Evolutionary conservation across 768 basidiomycete genomes (phyloP).

Genomic region (Tricholoma terreum): DNA sequence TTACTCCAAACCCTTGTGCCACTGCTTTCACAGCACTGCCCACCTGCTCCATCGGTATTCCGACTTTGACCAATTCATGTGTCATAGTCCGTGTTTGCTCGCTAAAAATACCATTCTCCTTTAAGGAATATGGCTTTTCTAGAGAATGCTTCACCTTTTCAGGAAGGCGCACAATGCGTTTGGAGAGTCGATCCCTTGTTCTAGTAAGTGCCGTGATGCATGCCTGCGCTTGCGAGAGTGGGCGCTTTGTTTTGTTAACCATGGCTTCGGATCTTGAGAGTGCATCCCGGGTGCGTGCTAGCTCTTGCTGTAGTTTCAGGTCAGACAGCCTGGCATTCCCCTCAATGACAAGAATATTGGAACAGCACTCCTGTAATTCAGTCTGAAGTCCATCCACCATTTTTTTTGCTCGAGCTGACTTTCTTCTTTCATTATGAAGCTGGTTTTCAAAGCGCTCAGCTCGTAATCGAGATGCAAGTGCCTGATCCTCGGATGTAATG

Average conservation of each 20-base stretch:
- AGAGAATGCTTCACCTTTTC: too few relatives aligned
- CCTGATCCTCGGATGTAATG: not conserved
- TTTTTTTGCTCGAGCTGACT: not conserved
- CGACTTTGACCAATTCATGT: not conserved
- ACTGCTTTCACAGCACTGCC: not conserved
- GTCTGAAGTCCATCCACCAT: not conserved
- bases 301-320: not conserved
- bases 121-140: not conserved
- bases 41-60: not conserved
- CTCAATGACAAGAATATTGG: not conserved
- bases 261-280: not conserved
- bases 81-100: not conserved
- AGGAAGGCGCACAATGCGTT: not conserved
- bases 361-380: not conserved
- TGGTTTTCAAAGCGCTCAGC: not conserved
- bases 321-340: not conserved
- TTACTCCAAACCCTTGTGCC: not conserved
- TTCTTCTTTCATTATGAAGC: not conserved
- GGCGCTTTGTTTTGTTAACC: not conserved
- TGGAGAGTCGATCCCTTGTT: not conserved
- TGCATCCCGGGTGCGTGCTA: not conserved
- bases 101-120: not conserved
- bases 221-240: not conserved
- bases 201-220: not conserved
- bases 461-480: too few relatives aligned